Evolutionary conservation across 2,329 filamentous ascomycete genomes (phyloP).

Genomic region (Clonostachys byssicola): DNA sequence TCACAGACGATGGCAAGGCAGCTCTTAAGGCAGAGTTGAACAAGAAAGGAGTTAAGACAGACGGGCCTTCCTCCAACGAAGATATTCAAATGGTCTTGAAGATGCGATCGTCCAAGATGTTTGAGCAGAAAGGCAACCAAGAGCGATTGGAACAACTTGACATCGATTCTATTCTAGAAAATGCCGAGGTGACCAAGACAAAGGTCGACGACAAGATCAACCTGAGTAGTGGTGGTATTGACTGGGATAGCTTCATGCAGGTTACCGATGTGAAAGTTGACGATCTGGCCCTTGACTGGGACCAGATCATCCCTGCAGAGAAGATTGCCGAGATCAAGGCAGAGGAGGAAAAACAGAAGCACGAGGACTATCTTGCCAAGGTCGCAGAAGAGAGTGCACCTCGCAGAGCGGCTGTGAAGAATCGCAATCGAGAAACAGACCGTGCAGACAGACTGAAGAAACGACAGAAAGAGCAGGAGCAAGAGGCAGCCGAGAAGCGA

Average conservation of each 20-base stretch:
- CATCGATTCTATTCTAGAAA: conserved; percentile 94
- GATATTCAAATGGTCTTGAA: conserved; percentile 97
- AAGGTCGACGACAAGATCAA: conserved; percentile 90
- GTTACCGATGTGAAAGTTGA: conserved; percentile 98
- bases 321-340: conserved; percentile 85
- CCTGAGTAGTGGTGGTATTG: conserved; percentile 80
- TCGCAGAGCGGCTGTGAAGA: conserved; percentile 64
- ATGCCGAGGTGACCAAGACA: conserved; percentile 95
- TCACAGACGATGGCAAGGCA: conserved; percentile 91
- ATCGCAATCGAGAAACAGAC: conserved; percentile 53
- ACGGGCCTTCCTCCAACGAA: conserved; percentile 84
- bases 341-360: conserved; percentile 79
- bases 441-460: conserved; percentile 65
- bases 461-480: conserved; percentile 58
- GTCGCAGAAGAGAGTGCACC: conserved; percentile 84
- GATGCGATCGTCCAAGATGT: conserved; percentile 98
- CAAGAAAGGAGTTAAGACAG: conserved; percentile 68
- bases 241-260: conserved; percentile 92
- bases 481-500: conserved; percentile 69
- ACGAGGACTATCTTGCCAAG: conserved; percentile 78
- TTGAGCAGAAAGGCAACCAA: conserved; percentile 95
- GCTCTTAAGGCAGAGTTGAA: conserved; percentile 71
- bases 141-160: conserved; percentile 95
- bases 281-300: conserved; percentile 77
- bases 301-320: conserved; percentile 95